phyloP scores from a whole-genome alignment of 2,329 filamentous ascomycete species.

The Colletotrichum abscissum region DNA sequence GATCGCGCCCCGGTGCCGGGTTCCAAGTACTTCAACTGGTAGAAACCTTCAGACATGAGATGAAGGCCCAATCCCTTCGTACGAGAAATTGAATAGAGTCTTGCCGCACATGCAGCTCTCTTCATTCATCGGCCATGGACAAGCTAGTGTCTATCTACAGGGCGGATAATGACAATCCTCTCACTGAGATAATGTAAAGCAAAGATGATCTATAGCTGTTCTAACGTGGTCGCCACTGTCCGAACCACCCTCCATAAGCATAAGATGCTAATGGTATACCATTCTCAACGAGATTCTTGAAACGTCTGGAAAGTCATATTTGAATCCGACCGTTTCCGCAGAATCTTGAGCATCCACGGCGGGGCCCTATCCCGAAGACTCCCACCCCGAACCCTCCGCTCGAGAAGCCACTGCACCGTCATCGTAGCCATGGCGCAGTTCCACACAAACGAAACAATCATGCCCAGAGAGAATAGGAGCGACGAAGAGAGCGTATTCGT shows the following conservation, averaged over 20 bases:
- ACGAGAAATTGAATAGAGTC: too few species aligned
- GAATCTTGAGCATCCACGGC: slow-evolving; percentile 28
- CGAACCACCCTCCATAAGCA: too few species aligned
- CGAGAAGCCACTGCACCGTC: slow-evolving; percentile 31
- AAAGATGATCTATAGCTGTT: too few species aligned
- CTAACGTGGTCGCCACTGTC: too few species aligned
- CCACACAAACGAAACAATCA: slow-evolving; percentile 31
- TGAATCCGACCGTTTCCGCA: slow-evolving; percentile 7
- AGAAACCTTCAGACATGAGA: background rate
- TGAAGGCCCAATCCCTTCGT: too few species aligned
- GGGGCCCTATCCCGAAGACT: slow-evolving; percentile 15
- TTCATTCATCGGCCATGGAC: too few species aligned
- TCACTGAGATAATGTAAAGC: too few species aligned
- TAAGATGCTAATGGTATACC: too few species aligned
- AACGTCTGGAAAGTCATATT: background rate
- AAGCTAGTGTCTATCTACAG: too few species aligned
- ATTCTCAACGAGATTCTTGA: background rate
- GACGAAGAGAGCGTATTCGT: slow-evolving; percentile 19
- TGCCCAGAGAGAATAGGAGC: slow-evolving; percentile 27
- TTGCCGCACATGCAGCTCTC: too few species aligned
- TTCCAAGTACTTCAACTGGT: slow-evolving; percentile 25
- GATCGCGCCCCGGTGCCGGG: slow-evolving; percentile 32
- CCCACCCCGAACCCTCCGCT: slow-evolving; percentile 14
- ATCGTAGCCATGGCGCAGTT: slow-evolving; percentile 33
- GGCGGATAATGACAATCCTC: too few species aligned